A percentile compares a stretch with the other conserved stretches of the same genome.
Conservation (phyloP, 805 yeast species). For the Candida glaebosa region DNA sequence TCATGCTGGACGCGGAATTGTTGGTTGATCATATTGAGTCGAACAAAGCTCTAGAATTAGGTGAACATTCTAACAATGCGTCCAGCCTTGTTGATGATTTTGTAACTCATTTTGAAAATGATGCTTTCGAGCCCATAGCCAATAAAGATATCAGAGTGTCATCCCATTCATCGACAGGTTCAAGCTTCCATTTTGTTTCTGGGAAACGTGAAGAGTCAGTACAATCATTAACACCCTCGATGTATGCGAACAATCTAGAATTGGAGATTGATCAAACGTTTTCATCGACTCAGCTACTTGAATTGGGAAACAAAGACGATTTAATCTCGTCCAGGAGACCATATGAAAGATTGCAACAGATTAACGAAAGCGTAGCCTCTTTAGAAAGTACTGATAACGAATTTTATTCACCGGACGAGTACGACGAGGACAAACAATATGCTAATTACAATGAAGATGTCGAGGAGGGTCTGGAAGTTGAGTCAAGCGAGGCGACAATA, state of each 20-base stretch:
- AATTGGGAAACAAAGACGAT: neutral
- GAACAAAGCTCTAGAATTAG: neutral
- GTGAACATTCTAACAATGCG: neutral
- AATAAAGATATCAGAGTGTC: neutral
- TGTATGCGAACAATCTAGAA: conserved; percentile 25
- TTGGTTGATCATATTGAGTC: neutral
- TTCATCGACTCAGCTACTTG: conserved; percentile 1
- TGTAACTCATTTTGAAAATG: neutral
- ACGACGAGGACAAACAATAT: conserved; percentile 7
- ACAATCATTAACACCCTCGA: conserved; percentile 25
- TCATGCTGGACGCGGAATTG: neutral
- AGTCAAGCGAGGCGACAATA: conserved; percentile 21
- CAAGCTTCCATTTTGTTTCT: neutral
- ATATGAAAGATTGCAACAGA: neutral
- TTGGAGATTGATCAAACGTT: conserved; percentile 18
- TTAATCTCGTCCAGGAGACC: neutral
- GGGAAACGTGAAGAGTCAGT: conserved; percentile 15
- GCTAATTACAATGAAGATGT: neutral
- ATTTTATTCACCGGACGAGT: conserved; percentile 30
- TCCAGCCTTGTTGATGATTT: neutral
- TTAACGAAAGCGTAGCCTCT: conserved; percentile 2
- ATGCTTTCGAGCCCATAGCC: conserved; percentile 3
- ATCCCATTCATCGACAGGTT: neutral
- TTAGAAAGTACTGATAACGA: conserved; percentile 29
- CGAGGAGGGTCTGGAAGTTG: conserved; percentile 8